phyloP scores from a whole-genome alignment of 2,329 filamentous ascomycete species.

The Neofusicoccum kwambonambiense region DNA sequence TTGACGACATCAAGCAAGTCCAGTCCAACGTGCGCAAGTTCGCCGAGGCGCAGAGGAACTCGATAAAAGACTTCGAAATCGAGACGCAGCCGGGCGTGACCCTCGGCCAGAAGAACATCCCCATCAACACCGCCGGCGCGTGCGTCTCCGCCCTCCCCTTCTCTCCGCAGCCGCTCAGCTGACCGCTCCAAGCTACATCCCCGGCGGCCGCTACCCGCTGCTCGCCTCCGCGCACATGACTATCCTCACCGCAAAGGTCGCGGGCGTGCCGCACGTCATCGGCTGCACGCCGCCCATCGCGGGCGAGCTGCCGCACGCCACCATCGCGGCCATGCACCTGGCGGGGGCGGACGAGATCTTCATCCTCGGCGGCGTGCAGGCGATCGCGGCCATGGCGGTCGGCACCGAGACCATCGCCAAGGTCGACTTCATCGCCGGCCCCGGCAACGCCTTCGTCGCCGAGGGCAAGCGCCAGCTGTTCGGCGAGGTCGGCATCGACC shows the following conservation, averaged over 20 bases:
- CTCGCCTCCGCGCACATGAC: slow-evolving; percentile 58
- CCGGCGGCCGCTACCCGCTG: slow-evolving; percentile 53
- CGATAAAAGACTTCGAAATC: slow-evolving; percentile 51
- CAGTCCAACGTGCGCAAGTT: slow-evolving; percentile 52
- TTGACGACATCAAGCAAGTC: slow-evolving; percentile 55
- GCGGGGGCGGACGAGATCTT: slow-evolving; percentile 54
- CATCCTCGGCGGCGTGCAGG: slow-evolving; percentile 54
- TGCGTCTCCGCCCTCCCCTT: slow-evolving; percentile 24
- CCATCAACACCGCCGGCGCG: slow-evolving; percentile 48
- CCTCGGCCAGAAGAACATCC: slow-evolving; percentile 53
- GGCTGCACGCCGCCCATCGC: slow-evolving; percentile 53
- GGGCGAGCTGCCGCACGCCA: slow-evolving; percentile 49
- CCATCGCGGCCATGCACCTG: slow-evolving; percentile 51
- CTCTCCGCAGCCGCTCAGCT: background rate
- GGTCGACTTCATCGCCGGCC: slow-evolving; percentile 8
- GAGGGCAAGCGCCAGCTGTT: slow-evolving; percentile 55
- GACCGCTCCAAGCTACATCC: slow-evolving; percentile 42
- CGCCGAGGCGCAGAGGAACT: slow-evolving; percentile 48
- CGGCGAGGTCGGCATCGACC: slow-evolving; percentile 55
- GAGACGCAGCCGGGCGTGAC: slow-evolving; percentile 40
- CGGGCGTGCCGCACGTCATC: slow-evolving; percentile 52
- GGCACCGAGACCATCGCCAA: slow-evolving; percentile 49
- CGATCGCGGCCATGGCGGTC: slow-evolving; percentile 53
- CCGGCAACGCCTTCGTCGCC: slow-evolving; percentile 50
- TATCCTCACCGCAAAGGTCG: slow-evolving; percentile 55